These are phyloP conservation scores for Cladophialophora immunda DNA, from an alignment of 2,329 filamentous ascomycete species.

Conservation along the genomic window DNA sequence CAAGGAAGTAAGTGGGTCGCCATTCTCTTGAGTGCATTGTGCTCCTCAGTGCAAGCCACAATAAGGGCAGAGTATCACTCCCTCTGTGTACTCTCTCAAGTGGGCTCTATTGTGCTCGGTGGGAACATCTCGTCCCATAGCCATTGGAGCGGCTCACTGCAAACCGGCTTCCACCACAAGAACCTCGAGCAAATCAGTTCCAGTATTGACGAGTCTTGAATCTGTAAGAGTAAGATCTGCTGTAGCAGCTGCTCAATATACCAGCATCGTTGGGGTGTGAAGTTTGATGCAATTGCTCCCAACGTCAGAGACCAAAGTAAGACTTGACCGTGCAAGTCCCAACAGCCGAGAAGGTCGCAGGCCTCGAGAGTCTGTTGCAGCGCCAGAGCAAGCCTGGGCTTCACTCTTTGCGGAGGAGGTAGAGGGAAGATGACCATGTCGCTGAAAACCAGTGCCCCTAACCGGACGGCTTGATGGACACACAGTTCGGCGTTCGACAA, in stretches of 20 bases:
- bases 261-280: conserved; percentile 25
- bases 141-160: conserved; percentile 25
- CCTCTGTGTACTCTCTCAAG: neutral
- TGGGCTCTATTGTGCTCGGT: conserved; percentile 1
- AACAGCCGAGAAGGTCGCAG: conserved; percentile 18
- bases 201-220: conserved; percentile 28
- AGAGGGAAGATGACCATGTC: conserved; percentile 36
- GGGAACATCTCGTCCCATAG: conserved; percentile 31
- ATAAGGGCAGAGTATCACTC: neutral
- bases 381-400: conserved; percentile 23
- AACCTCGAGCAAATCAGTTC: conserved; percentile 30
- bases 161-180: conserved; percentile 36
- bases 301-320: conserved; percentile 33
- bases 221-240: conserved; percentile 22
- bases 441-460: conserved; percentile 32
- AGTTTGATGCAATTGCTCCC: conserved; percentile 30
- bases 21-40: neutral
- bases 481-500: conserved; percentile 8
- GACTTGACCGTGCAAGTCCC: conserved; percentile 31
- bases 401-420: conserved; percentile 29
- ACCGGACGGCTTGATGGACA: conserved; percentile 26
- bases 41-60: neutral
- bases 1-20: neutral
- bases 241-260: conserved; percentile 28
- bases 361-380: conserved; percentile 28